A percentile compares a stretch with the other conserved stretches of the same genome.
phyloP scores from a whole-genome alignment of 345 rosid species.

The Syzygium aromaticum region DNA sequence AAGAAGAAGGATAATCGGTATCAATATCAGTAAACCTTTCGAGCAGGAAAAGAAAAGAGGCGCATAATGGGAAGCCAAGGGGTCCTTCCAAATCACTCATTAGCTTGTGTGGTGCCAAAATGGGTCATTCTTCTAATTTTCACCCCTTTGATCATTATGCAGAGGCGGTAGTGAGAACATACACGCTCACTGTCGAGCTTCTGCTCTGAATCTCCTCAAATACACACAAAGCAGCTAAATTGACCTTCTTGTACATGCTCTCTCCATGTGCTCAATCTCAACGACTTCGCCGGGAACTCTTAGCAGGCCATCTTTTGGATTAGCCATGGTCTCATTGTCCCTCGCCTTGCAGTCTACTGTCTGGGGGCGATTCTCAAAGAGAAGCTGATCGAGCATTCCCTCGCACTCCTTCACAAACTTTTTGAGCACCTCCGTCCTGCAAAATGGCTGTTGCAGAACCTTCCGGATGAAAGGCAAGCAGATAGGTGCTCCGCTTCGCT shows the following conservation, averaged over 20 bases:
- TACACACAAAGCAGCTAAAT: slow-evolving; percentile 52
- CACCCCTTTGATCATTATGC: slow-evolving; percentile 45
- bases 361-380: slow-evolving; percentile 8
- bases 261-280: slow-evolving; percentile 50
- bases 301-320: neutral
- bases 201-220: slow-evolving; percentile 67
- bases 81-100: neutral
- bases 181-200: slow-evolving; percentile 63
- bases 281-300: slow-evolving; percentile 31
- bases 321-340: slow-evolving; percentile 26
- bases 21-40: neutral
- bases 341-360: slow-evolving; percentile 39
- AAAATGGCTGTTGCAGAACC: slow-evolving; percentile 75
- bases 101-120: neutral
- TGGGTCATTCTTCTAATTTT: neutral
- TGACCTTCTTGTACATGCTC: slow-evolving; percentile 55
- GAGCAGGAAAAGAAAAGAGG: too few species aligned
- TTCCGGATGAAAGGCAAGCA: slow-evolving; percentile 69
- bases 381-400: slow-evolving; percentile 40
- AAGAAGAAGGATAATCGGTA: neutral
- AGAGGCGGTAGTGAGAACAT: slow-evolving; percentile 62
- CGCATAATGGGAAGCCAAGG: neutral
- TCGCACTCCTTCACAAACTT: slow-evolving; percentile 75
- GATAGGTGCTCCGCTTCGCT: slow-evolving; percentile 63
- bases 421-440: slow-evolving; percentile 60